These are phyloP conservation scores for Xylaria sp. DNA, from an alignment of 495 filamentous ascomycete genomes.

Conservation along the genomic window DNA sequence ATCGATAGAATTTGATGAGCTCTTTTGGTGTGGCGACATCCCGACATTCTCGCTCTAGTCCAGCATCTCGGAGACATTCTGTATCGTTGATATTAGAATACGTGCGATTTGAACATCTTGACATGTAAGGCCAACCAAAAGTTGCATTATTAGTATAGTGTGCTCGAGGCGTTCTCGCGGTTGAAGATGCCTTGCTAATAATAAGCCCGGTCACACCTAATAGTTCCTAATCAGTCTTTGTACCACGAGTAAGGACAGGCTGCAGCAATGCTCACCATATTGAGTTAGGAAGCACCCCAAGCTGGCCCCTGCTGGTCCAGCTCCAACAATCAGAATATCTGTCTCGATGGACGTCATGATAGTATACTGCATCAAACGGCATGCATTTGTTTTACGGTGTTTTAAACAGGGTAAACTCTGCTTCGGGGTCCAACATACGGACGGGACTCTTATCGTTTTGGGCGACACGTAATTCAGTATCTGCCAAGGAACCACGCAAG, in stretches of 20 bases:
- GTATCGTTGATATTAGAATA: conserved; percentile 19
- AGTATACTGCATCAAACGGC: background rate
- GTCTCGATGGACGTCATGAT: conserved; percentile 30
- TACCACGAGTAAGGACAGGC: background rate
- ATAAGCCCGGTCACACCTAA: conserved; percentile 52
- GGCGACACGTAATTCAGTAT: background rate
- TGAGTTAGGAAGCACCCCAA: conserved; percentile 59
- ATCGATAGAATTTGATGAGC: conserved; percentile 31
- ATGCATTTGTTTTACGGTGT: background rate
- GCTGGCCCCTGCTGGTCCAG: conserved; percentile 61
- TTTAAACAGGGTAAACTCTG: background rate
- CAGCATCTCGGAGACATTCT: conserved; percentile 60
- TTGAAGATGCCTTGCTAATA: conserved; percentile 51
- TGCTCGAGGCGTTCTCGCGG: conserved; percentile 57
- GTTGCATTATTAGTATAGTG: conserved; percentile 46
- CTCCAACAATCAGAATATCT: conserved; percentile 55
- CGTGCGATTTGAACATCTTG: background rate
- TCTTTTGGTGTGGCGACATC: conserved; percentile 38
- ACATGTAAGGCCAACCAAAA: conserved; percentile 1
- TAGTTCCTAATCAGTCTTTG: background rate
- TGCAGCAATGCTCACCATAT: conserved; percentile 46
- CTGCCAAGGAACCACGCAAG: background rate
- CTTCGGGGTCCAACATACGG: background rate
- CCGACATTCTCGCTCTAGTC: conserved; percentile 48
- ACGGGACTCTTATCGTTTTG: background rate